phyloP scores from a whole-genome alignment of 208 protist genomes.

The Leishmania guyanensis region DNA sequence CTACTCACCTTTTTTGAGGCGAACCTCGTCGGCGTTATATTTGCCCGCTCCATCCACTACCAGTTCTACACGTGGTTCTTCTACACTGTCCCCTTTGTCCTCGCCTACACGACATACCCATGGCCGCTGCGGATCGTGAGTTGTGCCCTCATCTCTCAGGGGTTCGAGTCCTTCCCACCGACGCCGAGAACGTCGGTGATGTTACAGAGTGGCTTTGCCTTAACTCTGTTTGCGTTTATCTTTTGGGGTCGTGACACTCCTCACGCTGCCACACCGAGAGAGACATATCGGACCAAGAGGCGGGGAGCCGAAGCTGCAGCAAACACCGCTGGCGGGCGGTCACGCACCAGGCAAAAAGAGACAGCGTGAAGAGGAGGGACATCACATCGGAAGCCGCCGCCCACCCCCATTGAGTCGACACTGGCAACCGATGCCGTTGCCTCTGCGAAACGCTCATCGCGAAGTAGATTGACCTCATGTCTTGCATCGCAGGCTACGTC shows the following conservation, averaged over 20 bases:
- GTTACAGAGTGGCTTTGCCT: slow-evolving; percentile 46
- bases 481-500: neutral
- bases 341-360: neutral
- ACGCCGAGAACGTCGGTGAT: slow-evolving; percentile 48
- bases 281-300: too few relatives aligned
- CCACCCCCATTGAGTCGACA: neutral
- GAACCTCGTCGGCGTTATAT: slow-evolving; percentile 92
- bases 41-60: slow-evolving; percentile 91
- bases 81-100: slow-evolving; percentile 78
- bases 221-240: slow-evolving; percentile 44
- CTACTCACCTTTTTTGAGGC: slow-evolving; percentile 81
- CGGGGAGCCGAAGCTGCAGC: neutral
- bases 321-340: neutral
- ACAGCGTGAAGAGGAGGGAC: neutral
- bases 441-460: neutral
- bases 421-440: neutral
- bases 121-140: slow-evolving; percentile 33
- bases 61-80: slow-evolving; percentile 95
- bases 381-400: neutral
- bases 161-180: slow-evolving; percentile 69
- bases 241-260: slow-evolving; percentile 36
- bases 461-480: too few relatives aligned
- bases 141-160: slow-evolving; percentile 50
- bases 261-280: neutral
- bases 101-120: slow-evolving; percentile 47